A percentile compares a stretch with the other conserved stretches of the same genome.
Conservation (phyloP, 208 protist genomes). For the Entamoeba invadens region DNA sequence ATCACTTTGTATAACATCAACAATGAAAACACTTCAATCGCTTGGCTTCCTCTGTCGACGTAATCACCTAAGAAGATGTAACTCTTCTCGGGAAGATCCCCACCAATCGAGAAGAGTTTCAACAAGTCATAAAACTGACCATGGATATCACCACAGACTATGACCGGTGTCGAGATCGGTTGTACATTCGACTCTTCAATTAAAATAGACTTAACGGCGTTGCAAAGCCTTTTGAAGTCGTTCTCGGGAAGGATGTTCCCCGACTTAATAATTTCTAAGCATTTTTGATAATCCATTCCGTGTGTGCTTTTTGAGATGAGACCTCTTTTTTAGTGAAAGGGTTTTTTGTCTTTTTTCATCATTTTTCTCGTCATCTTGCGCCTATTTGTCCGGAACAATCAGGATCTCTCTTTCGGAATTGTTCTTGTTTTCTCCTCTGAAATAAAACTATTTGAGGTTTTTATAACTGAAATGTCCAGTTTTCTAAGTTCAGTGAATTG, state of each 20-base stretch:
- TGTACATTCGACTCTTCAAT: slow-evolving; percentile 16
- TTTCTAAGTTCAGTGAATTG: too few relatives aligned
- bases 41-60: slow-evolving; percentile 22
- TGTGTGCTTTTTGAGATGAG: background rate
- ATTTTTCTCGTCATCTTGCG: background rate
- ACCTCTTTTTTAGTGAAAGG: background rate
- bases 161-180: background rate
- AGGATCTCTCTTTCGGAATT: too few relatives aligned
- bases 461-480: too few relatives aligned
- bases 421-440: too few relatives aligned
- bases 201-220: background rate
- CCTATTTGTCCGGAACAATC: too few relatives aligned
- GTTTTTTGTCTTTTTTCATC: background rate
- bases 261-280: background rate
- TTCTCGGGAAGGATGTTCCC: background rate
- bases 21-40: slow-evolving; percentile 42
- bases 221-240: background rate
- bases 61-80: slow-evolving; percentile 63
- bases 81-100: slow-evolving; percentile 75
- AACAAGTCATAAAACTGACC: slow-evolving; percentile 80
- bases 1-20: slow-evolving; percentile 52
- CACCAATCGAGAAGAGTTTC: slow-evolving; percentile 82
- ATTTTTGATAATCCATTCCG: background rate
- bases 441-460: too few relatives aligned
- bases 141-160: slow-evolving; percentile 53